Evolutionary conservation across 2,329 filamentous ascomycete species (phyloP).

Genomic region (Xylaria sp.): DNA sequence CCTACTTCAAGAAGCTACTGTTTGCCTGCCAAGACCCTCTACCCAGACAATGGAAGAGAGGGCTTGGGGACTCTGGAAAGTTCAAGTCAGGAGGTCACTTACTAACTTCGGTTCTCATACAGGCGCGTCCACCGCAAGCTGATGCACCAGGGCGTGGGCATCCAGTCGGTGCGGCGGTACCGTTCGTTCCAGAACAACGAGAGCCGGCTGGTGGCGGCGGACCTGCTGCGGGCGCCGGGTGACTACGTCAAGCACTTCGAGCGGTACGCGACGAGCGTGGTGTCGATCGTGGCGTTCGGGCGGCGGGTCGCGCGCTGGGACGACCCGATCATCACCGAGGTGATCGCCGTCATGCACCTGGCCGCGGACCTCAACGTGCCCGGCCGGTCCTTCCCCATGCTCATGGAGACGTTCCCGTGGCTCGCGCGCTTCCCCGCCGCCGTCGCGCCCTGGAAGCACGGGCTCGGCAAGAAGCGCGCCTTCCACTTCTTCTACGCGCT

Average conservation of each 20-base stretch:
- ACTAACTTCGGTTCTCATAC: no score
- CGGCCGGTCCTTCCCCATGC: conserved; percentile 57
- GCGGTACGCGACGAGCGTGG: conserved; percentile 55
- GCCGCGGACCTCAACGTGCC: conserved; percentile 59
- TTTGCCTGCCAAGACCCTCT: no score
- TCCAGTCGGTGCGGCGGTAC: conserved; percentile 59
- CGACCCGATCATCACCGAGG: conserved; percentile 62
- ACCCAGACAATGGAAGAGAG: no score
- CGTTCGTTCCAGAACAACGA: conserved; percentile 60
- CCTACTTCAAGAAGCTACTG: no score
- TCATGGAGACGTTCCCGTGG: conserved; percentile 58
- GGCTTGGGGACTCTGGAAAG: no score
- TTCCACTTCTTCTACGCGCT: conserved; percentile 56
- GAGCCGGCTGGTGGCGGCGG: conserved; percentile 57
- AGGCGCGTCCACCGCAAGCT: conserved; percentile 52
- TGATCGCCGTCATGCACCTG: conserved; percentile 60
- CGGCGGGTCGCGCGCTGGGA: conserved; percentile 51
- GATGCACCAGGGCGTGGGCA: conserved; percentile 54
- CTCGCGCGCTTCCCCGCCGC: conserved; percentile 51
- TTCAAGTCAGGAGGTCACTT: no score
- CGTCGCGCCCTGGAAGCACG: conserved; percentile 55
- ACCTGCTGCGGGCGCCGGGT: conserved; percentile 47
- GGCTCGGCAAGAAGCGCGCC: conserved; percentile 49
- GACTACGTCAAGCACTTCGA: conserved; percentile 58
- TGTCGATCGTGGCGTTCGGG: conserved; percentile 60